These are phyloP conservation scores for Handroanthus guayacan DNA, from an alignment of 257 asterid species.

Conservation along the genomic window DNA sequence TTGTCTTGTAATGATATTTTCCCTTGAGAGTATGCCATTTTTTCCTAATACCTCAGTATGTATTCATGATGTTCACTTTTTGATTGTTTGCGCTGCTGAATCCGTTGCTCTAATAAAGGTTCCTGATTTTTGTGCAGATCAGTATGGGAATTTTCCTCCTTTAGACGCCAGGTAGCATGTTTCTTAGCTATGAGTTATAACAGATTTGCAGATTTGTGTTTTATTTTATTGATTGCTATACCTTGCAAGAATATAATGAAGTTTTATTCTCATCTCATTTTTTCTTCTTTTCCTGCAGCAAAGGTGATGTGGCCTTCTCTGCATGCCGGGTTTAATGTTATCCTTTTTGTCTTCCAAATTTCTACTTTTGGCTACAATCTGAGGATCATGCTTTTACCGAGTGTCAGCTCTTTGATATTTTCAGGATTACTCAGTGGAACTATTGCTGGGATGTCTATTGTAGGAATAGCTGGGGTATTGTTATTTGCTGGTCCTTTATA, in stretches of 20 bases:
- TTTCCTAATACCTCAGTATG: neutral
- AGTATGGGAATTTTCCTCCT: constrained; percentile 56
- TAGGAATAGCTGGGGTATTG: constrained; percentile 51
- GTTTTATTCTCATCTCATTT: constrained; percentile 20
- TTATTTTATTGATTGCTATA: constrained; percentile 11
- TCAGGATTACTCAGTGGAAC: constrained; percentile 81
- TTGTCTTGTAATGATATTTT: constrained; percentile 6
- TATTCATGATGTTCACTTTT: constrained; percentile 6
- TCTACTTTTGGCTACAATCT: constrained; percentile 30
- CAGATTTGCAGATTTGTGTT: constrained; percentile 21
- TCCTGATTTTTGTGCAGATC: constrained; percentile 59
- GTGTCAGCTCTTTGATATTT: neutral
- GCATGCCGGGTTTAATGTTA: no score
- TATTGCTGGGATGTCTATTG: constrained; percentile 76
- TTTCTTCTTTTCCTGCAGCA: neutral
- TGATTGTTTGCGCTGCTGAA: neutral
- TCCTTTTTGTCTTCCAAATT: no score
- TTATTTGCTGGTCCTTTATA: constrained; percentile 60
- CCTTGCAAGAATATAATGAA: constrained; percentile 6
- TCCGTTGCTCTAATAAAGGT: constrained; percentile 20
- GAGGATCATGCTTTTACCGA: constrained; percentile 37
- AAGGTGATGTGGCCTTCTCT: no score
- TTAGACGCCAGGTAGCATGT: constrained; percentile 55
- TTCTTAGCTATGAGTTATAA: neutral
- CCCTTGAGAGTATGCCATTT: neutral